phyloP scores from a whole-genome alignment of 805 yeast genomes.

The Yamadazyma nakazawae region DNA sequence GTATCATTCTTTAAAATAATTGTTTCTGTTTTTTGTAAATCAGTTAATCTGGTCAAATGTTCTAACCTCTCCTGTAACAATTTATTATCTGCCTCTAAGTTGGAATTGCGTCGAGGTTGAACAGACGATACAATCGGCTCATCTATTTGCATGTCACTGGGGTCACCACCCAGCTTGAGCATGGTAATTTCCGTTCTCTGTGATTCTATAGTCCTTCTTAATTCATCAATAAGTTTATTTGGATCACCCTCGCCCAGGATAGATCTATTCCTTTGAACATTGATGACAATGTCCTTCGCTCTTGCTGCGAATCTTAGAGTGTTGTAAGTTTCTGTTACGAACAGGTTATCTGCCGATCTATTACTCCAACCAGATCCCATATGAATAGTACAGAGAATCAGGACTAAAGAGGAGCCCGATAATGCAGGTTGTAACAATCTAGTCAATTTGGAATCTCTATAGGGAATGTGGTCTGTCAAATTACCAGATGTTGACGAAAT shows the following conservation, averaged over 20 bases:
- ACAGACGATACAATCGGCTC: neutral
- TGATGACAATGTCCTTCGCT: constrained; percentile 79
- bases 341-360: constrained; percentile 28
- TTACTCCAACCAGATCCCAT: constrained; percentile 37
- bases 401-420: constrained; percentile 80
- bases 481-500: constrained; percentile 28
- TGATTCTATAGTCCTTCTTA: constrained; percentile 57
- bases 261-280: constrained; percentile 53
- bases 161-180: constrained; percentile 20
- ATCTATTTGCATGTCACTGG: constrained; percentile 6
- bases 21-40: constrained; percentile 55
- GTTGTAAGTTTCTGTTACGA: constrained; percentile 75
- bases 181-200: constrained; percentile 52
- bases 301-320: constrained; percentile 90
- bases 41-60: constrained; percentile 63
- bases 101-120: constrained; percentile 1
- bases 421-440: constrained; percentile 88
- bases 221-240: constrained; percentile 45
- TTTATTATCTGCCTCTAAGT: constrained; percentile 58
- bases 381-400: constrained; percentile 84
- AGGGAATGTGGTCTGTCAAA: constrained; percentile 70
- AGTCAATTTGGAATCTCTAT: constrained; percentile 89
- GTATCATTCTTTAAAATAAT: constrained; percentile 58
- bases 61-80: constrained; percentile 65
- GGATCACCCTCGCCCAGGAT: constrained; percentile 34